Evolutionary conservation across 495 filamentous ascomycete species (phyloP).

Genomic region (Aspergillus saccharolyticus): DNA sequence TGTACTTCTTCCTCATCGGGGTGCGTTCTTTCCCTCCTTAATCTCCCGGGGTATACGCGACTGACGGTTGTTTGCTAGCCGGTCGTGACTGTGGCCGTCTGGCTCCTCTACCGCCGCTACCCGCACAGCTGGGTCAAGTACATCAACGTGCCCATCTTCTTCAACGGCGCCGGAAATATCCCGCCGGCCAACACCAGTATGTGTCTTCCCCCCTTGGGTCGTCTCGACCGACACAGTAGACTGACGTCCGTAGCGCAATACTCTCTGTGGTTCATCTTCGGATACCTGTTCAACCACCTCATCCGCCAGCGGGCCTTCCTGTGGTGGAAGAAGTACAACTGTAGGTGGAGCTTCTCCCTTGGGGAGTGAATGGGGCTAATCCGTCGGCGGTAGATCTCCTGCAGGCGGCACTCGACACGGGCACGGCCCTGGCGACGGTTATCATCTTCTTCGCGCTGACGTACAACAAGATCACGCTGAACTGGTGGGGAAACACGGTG

Average conservation of each 20-base stretch:
- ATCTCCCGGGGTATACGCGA: background rate
- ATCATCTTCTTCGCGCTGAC: slow-evolving; percentile 54
- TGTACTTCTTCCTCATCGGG: slow-evolving; percentile 41
- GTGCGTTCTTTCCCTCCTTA: slow-evolving; percentile 4
- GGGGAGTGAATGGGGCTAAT: background rate
- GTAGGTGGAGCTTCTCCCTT: slow-evolving; percentile 3
- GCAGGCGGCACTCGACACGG: slow-evolving; percentile 57
- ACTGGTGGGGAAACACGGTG: slow-evolving; percentile 28
- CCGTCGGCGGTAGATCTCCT: slow-evolving; percentile 41
- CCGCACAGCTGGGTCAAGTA: slow-evolving; percentile 34
- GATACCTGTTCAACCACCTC: slow-evolving; percentile 55
- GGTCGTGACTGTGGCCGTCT: slow-evolving; percentile 28
- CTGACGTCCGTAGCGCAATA: slow-evolving; percentile 23
- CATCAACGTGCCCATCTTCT: slow-evolving; percentile 41
- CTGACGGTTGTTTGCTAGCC: slow-evolving; percentile 10
- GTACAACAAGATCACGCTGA: slow-evolving; percentile 22
- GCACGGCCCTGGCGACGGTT: slow-evolving; percentile 56
- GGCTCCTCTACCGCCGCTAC: slow-evolving; percentile 32
- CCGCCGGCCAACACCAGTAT: slow-evolving; percentile 36
- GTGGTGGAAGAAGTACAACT: slow-evolving; percentile 69
- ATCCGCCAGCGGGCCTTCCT: slow-evolving; percentile 51
- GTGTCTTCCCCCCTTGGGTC: background rate
- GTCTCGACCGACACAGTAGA: background rate
- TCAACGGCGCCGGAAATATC: slow-evolving; percentile 36
- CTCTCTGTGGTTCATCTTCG: slow-evolving; percentile 53